Conservation (phyloP, 2,329 filamentous ascomycete genomes). For the Verticillium tricorpus region DNA sequence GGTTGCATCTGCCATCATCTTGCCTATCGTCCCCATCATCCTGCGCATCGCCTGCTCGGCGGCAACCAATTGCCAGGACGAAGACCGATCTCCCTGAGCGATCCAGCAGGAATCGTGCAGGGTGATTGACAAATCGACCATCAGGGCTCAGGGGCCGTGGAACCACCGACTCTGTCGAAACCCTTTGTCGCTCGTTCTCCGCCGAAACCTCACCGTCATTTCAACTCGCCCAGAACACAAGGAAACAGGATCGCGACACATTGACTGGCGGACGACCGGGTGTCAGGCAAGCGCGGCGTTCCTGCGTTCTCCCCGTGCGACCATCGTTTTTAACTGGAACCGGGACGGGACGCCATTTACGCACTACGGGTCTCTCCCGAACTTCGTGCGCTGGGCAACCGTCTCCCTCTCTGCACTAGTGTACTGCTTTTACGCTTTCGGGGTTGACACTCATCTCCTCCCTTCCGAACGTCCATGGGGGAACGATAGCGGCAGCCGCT, state of each 20-base stretch:
- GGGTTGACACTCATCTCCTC: neutral
- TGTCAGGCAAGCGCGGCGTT: neutral
- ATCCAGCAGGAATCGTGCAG: neutral
- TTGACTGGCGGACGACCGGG: neutral
- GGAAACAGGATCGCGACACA: neutral
- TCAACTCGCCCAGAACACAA: neutral
- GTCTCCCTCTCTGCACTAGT: neutral
- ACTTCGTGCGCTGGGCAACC: neutral
- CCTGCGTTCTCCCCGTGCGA: neutral
- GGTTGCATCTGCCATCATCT: conserved; percentile 4
- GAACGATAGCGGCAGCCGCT: neutral
- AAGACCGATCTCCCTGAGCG: neutral
- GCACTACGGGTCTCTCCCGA: neutral
- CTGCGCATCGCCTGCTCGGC: neutral
- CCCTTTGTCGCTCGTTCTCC: neutral
- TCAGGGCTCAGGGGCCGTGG: neutral
- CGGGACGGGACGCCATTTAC: neutral
- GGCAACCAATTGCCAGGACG: neutral
- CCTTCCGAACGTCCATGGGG: neutral
- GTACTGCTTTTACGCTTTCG: neutral
- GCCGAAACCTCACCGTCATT: neutral
- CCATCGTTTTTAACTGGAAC: neutral
- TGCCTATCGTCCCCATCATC: neutral
- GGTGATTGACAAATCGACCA: neutral
- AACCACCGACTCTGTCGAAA: neutral